Conservation (phyloP, 1,284 basidiomycete genomes). For the Apiotrichum gracile region DNA sequence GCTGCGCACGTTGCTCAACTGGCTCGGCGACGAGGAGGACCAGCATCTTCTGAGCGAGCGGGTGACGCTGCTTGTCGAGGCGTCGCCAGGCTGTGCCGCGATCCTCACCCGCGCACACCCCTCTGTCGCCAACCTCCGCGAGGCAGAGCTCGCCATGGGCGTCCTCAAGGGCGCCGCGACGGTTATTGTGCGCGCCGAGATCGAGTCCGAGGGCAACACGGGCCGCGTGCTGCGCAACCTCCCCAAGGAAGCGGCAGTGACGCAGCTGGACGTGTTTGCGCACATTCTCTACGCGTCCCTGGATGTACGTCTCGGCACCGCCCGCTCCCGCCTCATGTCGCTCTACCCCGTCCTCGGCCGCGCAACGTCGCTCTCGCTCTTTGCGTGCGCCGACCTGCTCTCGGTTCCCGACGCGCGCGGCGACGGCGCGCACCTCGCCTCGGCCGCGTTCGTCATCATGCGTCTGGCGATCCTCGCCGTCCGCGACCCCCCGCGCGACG, state of each 20-base stretch:
- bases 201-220: slow-evolving; percentile 16
- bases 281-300: slow-evolving; percentile 29
- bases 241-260: slow-evolving; percentile 15
- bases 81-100: slow-evolving; percentile 20
- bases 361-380: slow-evolving; percentile 24
- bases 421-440: slow-evolving; percentile 29
- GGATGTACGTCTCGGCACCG: slow-evolving; percentile 8
- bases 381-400: slow-evolving; percentile 29
- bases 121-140: slow-evolving; percentile 3
- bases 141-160: slow-evolving; percentile 15
- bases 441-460: slow-evolving; percentile 24
- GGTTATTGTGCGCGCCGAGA: slow-evolving; percentile 27
- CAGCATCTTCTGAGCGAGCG: neutral
- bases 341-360: slow-evolving; percentile 35
- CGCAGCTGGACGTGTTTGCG: slow-evolving; percentile 26
- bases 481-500: slow-evolving; percentile 1
- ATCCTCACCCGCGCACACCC: slow-evolving; percentile 29
- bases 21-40: slow-evolving; percentile 6
- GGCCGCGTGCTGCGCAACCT: slow-evolving; percentile 13
- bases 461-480: slow-evolving; percentile 24
- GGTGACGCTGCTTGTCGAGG: slow-evolving; percentile 13
- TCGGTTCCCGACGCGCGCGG: slow-evolving; percentile 22
- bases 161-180: slow-evolving; percentile 18
- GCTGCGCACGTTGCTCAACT: slow-evolving; percentile 22
- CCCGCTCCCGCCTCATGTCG: slow-evolving; percentile 16